Evolutionary conservation across 208 protist genomes (phyloP).

Genomic region (Trypanosoma congolense): DNA sequence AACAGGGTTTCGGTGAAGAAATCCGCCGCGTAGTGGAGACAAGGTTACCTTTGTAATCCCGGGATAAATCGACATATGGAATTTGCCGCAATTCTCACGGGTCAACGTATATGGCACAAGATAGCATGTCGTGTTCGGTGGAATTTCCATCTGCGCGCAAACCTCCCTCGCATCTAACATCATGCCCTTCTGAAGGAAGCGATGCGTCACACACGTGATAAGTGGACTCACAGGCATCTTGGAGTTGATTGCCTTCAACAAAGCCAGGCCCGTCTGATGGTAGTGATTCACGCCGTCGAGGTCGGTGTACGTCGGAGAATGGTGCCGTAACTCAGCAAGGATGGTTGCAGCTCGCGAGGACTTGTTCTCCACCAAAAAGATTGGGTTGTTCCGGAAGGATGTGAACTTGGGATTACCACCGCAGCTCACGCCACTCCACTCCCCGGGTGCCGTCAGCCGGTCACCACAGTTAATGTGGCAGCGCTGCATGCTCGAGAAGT

Average conservation of each 20-base stretch:
- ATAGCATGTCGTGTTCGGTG: conserved; percentile 56
- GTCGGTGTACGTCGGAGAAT: conserved; percentile 51
- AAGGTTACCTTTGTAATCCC: conserved; percentile 74
- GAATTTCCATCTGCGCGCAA: conserved; percentile 68
- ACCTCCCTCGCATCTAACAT: conserved; percentile 86
- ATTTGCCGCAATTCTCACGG: conserved; percentile 47
- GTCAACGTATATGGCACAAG: conserved; percentile 81
- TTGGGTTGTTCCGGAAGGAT: conserved; percentile 83
- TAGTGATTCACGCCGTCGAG: conserved; percentile 75
- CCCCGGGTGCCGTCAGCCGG: conserved; percentile 49
- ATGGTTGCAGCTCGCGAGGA: conserved; percentile 55
- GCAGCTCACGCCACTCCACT: conserved; percentile 53
- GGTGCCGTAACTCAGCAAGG: conserved; percentile 74
- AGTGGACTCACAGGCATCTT: conserved; percentile 55
- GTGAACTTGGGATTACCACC: conserved; percentile 82
- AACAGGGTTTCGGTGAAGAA: conserved; percentile 47
- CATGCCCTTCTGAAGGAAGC: conserved; percentile 80
- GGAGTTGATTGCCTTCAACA: conserved; percentile 58
- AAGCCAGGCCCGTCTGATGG: conserved; percentile 67
- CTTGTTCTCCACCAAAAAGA: conserved; percentile 84
- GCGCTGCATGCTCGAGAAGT: conserved; percentile 75
- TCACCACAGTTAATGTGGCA: conserved; percentile 87
- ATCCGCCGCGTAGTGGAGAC: conserved; percentile 61
- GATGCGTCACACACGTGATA: conserved; percentile 74
- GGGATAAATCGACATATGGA: conserved; percentile 79